Conservation (phyloP, 345 rosid species). For the Nasturtium officinale region DNA sequence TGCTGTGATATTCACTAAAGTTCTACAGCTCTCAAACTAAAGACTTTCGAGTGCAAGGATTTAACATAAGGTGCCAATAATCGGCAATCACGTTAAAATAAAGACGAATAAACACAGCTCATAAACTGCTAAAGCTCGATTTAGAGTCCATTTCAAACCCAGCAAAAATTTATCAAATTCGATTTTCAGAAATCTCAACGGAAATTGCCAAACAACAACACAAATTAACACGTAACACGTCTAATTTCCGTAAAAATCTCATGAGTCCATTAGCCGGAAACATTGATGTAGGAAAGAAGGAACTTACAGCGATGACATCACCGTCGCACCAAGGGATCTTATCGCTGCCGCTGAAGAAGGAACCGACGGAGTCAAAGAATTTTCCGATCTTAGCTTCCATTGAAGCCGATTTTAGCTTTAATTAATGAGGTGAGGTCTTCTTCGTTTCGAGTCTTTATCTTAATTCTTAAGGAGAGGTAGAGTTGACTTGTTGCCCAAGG, state of each 20-base stretch:
- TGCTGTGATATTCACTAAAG: neutral
- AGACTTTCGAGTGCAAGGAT: neutral
- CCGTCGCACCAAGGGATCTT: constrained; percentile 87
- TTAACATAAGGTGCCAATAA: constrained; percentile 1
- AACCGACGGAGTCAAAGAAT: constrained; percentile 55
- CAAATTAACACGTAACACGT: neutral
- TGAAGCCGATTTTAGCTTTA: constrained; percentile 25
- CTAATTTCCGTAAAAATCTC: neutral
- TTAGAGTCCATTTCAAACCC: neutral
- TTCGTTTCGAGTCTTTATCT: constrained; percentile 15
- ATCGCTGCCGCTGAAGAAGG: constrained; percentile 72
- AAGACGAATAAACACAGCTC: neutral
- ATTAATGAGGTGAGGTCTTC: constrained; percentile 16
- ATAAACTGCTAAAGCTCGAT: constrained; percentile 4
- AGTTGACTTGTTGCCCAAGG: constrained; percentile 27
- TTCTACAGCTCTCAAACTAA: neutral
- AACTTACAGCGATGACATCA: constrained; percentile 66
- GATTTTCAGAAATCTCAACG: constrained; percentile 13
- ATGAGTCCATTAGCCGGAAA: constrained; percentile 5
- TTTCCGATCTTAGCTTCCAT: constrained; percentile 45
- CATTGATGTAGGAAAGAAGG: neutral
- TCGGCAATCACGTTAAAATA: neutral
- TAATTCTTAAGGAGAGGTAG: constrained; percentile 10
- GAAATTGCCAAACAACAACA: neutral
- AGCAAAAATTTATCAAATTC: neutral